These are phyloP conservation scores for Pseudogymnoascus sp. DNA, from an alignment of 2,329 filamentous ascomycete species.

Conservation along the genomic window DNA sequence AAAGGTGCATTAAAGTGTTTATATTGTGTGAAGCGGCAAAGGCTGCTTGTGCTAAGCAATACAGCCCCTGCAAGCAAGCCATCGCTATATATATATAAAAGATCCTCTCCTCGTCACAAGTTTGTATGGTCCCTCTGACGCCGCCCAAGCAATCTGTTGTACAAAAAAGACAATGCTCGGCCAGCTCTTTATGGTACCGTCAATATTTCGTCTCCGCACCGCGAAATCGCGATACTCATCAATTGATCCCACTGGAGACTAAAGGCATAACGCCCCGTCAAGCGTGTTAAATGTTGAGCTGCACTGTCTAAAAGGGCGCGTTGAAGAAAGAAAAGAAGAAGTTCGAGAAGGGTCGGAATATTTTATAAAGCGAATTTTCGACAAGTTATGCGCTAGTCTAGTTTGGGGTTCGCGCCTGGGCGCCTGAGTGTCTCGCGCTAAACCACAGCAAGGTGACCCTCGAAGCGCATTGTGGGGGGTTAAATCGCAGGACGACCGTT, in stretches of 20 bases:
- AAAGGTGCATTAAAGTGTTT: neutral
- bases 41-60: neutral
- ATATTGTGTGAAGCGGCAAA: neutral
- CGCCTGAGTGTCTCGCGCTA: constrained; percentile 3
- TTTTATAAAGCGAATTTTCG: neutral
- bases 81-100: constrained; percentile 1
- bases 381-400: constrained; percentile 13
- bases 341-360: neutral
- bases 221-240: constrained; percentile 55
- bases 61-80: neutral
- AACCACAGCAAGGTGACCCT: neutral
- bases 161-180: constrained; percentile 36
- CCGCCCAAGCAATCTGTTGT: constrained; percentile 59
- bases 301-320: constrained; percentile 82
- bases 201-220: constrained; percentile 44
- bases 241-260: constrained; percentile 49
- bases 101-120: neutral
- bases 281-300: constrained; percentile 57
- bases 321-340: constrained; percentile 39
- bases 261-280: constrained; percentile 61
- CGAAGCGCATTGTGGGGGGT: constrained; percentile 5
- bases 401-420: constrained; percentile 10
- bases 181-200: constrained; percentile 51
- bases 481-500: neutral
- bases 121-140: constrained; percentile 71